Evolutionary conservation across 2,329 filamentous ascomycete species (phyloP), one percentile per base, ranked within the genome.

Genomic region (Zymoseptoria crescenta): DNA sequence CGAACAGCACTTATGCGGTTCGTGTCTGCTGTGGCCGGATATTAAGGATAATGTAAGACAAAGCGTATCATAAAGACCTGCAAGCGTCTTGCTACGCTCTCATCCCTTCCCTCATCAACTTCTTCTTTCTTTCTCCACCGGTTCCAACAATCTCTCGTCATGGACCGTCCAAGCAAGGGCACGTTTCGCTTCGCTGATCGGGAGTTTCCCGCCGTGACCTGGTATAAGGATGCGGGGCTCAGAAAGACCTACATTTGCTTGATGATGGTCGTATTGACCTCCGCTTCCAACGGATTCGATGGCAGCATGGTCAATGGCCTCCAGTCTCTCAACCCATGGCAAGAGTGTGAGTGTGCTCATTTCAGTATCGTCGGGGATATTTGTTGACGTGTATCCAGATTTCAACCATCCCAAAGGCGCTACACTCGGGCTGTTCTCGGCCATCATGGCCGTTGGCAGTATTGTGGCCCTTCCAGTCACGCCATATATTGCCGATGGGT

Each of bases 221-320:
- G 70, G 70, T 72, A 69, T 59, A 68, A 65, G 24, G 69, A 72
- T 45, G 58, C 69, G 4, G 67, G 64, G 13, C 56, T 73, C 54
- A 58, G 70, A 52, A 70, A 61, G 59, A 70, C 61, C 19, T 72
- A 73, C 66, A 69, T 72, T 59, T 65, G 64, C 48, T 60, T 72
- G 62, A 68, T 69, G 61, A 69, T 70, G 59, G 67, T 73, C 20
- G 67, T 72, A 21, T 60, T 73, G 24, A 68, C 69, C 21, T 66
- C 65, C 19, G 67, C 68, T 13, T 81, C 80, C 4, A 79, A 76
- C 58, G 78, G 78, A 1, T 81, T 80, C 55, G 78, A 80, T 64
- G 77, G 77, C 2, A 76, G 74, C 19, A 78, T 81, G 74, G 78
- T 81, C 73, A 80, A 81, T 61, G 76, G 74, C 5, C 64, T 81